These are phyloP conservation scores for Gyromitra esculenta DNA, from an alignment of 2,329 filamentous ascomycete genomes.

Conservation along the genomic window DNA sequence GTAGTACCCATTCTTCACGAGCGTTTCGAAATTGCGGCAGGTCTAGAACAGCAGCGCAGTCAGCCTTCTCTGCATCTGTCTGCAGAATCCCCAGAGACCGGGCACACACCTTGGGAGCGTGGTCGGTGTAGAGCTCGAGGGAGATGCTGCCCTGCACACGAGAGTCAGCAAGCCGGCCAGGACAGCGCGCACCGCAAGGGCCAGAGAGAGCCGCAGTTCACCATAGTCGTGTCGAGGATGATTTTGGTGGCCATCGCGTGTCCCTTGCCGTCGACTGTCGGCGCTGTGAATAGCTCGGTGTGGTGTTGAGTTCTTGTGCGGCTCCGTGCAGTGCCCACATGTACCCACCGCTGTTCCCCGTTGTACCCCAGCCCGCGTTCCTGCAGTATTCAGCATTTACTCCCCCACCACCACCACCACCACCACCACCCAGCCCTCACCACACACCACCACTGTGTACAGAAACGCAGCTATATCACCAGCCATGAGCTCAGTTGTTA, in stretches of 20 bases:
- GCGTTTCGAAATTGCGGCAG: conserved; percentile 85
- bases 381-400: not conserved
- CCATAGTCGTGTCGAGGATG: conserved; percentile 85
- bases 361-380: not conserved
- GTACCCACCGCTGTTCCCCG: not conserved
- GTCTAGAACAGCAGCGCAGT: conserved; percentile 65
- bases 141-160: conserved; percentile 76
- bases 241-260: conserved; percentile 77
- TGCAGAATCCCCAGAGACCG: conserved; percentile 1
- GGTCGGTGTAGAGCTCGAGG: conserved; percentile 87
- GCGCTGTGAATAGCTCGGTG: not conserved
- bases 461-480: not conserved
- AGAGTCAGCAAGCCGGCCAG: conserved; percentile 2
- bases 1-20: conserved; percentile 87
- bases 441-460: not conserved
- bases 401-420: not conserved
- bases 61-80: conserved; percentile 33
- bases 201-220: conserved; percentile 60
- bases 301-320: not conserved
- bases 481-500: conserved; percentile 51
- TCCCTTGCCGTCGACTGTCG: not conserved
- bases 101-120: conserved; percentile 74
- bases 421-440: not conserved
- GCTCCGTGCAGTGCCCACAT: no score
- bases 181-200: not conserved